phyloP scores from a whole-genome alignment of 2,329 filamentous ascomycete species.

The Alternaria metachromatica region DNA sequence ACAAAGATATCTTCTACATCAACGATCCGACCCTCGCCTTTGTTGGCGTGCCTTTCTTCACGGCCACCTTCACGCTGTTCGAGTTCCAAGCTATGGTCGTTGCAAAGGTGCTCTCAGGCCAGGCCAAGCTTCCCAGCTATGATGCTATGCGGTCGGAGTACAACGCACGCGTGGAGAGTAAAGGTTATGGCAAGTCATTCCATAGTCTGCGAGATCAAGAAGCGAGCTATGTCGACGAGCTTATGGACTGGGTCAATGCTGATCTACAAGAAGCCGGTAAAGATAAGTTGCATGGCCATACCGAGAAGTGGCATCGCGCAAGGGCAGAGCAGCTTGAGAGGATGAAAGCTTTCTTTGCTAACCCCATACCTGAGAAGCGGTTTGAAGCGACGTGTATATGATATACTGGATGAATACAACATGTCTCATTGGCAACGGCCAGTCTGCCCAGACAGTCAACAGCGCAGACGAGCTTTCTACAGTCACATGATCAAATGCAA shows the following conservation, averaged over 20 bases:
- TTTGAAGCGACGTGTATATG: conserved; percentile 19
- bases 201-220: conserved; percentile 54
- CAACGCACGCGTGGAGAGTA: conserved; percentile 39
- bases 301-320: conserved; percentile 43
- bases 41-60: conserved; percentile 70
- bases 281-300: conserved; percentile 43
- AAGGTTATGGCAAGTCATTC: conserved; percentile 53
- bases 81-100: conserved; percentile 72
- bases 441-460: neutral
- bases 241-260: conserved; percentile 50
- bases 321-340: conserved; percentile 43
- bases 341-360: conserved; percentile 39
- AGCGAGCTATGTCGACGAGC: conserved; percentile 49
- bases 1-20: conserved; percentile 76
- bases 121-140: conserved; percentile 55
- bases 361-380: neutral
- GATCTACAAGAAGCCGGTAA: conserved; percentile 28
- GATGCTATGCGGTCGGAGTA: conserved; percentile 55
- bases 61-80: conserved; percentile 72
- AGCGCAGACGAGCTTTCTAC: neutral
- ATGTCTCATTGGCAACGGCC: neutral
- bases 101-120: conserved; percentile 63
- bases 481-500: neutral
- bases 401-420: neutral
- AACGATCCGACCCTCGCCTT: conserved; percentile 69